These are phyloP conservation scores for Boletus barrowsii DNA, from an alignment of 768 basidiomycete species.

Conservation along the genomic window DNA sequence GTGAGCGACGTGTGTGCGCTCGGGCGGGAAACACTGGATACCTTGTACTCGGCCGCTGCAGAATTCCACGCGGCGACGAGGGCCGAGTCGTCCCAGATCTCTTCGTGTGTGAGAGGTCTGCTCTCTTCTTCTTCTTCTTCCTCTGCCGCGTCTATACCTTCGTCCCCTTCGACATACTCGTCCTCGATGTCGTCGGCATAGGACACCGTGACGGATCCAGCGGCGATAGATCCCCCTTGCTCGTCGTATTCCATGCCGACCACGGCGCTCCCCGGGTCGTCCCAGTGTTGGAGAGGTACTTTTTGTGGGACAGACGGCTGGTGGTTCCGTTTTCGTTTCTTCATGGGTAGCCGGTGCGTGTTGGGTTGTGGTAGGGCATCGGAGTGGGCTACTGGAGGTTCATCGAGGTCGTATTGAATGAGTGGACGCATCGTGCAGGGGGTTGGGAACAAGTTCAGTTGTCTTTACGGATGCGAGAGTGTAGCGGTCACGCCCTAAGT, in stretches of 20 bases:
- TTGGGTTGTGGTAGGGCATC: background rate
- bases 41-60: slow-evolving; percentile 78
- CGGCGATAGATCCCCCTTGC: slow-evolving; percentile 2
- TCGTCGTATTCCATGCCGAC: slow-evolving; percentile 34
- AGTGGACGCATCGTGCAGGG: slow-evolving; percentile 23
- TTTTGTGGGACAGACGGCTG: slow-evolving; percentile 6
- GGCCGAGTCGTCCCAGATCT: slow-evolving; percentile 86
- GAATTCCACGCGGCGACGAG: slow-evolving; percentile 83
- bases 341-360: slow-evolving; percentile 37
- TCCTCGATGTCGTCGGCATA: slow-evolving; percentile 8
- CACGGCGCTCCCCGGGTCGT: slow-evolving; percentile 35
- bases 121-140: slow-evolving; percentile 53
- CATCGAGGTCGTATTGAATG: slow-evolving; percentile 28
- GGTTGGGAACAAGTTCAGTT: too few relatives aligned
- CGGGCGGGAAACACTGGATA: slow-evolving; percentile 12
- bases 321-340: slow-evolving; percentile 46
- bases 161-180: too few relatives aligned
- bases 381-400: background rate
- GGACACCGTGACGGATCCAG: background rate
- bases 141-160: slow-evolving; percentile 29
- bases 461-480: too few relatives aligned
- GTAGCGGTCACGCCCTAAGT: too few relatives aligned
- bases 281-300: slow-evolving; percentile 39
- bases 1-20: background rate
- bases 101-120: slow-evolving; percentile 62